Conservation (phyloP, 1,284 basidiomycete species). For the Apiotrichum mycotoxinovorans region DNA sequence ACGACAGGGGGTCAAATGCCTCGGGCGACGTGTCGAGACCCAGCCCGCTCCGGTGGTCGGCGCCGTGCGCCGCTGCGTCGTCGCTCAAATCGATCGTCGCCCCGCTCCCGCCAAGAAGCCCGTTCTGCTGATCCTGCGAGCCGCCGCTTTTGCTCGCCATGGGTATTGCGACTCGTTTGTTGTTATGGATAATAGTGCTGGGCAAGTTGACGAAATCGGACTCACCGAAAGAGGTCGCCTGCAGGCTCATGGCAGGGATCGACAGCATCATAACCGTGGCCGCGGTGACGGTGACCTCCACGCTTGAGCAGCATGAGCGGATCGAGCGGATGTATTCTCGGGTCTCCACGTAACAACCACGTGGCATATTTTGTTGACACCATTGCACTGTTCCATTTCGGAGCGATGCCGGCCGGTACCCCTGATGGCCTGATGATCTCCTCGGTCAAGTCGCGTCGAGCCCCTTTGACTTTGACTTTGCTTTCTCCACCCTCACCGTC, state of each 20-base stretch:
- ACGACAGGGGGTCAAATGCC: conserved; percentile 19
- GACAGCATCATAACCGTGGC: background rate
- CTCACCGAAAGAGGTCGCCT: too few relatives aligned
- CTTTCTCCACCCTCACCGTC: background rate
- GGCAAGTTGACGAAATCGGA: background rate
- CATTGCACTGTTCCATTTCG: background rate
- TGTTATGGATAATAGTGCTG: background rate
- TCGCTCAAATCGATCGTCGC: conserved; percentile 13
- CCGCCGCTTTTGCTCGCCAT: conserved; percentile 12
- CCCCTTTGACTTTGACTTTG: background rate
- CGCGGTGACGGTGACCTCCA: too few relatives aligned
- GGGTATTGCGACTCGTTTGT: background rate
- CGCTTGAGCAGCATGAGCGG: background rate
- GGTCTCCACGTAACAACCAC: background rate
- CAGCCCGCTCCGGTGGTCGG: background rate
- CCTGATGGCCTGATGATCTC: too few relatives aligned
- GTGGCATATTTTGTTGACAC: background rate
- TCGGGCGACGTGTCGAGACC: conserved; percentile 5
- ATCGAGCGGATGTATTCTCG: background rate
- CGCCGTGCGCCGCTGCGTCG: background rate
- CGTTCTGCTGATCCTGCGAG: background rate
- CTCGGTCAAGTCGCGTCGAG: background rate
- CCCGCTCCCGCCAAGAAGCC: too few relatives aligned
- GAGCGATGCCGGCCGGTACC: too few relatives aligned
- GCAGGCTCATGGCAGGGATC: too few relatives aligned